phyloP scores from a whole-genome alignment of 2,329 filamentous ascomycete genomes.

The Penicillium sp. region DNA sequence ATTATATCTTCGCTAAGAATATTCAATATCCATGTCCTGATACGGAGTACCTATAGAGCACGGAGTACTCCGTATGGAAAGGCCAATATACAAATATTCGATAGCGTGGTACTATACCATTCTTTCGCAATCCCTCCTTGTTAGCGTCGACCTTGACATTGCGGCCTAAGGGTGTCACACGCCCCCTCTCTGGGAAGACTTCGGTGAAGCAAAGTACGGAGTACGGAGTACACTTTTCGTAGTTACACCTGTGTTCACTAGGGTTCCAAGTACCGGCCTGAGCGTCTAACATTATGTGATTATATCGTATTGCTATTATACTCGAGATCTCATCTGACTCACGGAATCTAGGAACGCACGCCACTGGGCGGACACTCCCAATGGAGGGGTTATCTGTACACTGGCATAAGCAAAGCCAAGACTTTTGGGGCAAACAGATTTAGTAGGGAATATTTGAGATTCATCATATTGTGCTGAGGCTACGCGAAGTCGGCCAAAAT shows the following conservation, averaged over 20 bases:
- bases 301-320: neutral
- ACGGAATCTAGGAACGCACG: slow-evolving; percentile 29
- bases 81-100: too few relatives aligned
- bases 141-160: neutral
- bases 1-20: neutral
- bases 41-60: too few relatives aligned
- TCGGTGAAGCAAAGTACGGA: slow-evolving; percentile 1
- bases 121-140: too few relatives aligned
- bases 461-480: neutral
- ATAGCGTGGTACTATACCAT: too few relatives aligned
- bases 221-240: neutral
- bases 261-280: slow-evolving; percentile 9
- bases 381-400: neutral
- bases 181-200: neutral
- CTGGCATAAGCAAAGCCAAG: slow-evolving; percentile 3
- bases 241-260: slow-evolving; percentile 4
- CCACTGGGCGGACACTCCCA: slow-evolving; percentile 23
- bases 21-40: too few relatives aligned
- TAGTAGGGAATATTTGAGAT: neutral
- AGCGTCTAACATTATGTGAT: slow-evolving; percentile 12
- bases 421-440: neutral
- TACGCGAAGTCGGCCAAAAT: neutral
- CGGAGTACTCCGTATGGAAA: too few relatives aligned
- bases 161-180: slow-evolving; percentile 6
- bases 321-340: slow-evolving; percentile 16